phyloP scores from a whole-genome alignment of 495 filamentous ascomycete genomes.

The Lineolata rhizophorae region DNA sequence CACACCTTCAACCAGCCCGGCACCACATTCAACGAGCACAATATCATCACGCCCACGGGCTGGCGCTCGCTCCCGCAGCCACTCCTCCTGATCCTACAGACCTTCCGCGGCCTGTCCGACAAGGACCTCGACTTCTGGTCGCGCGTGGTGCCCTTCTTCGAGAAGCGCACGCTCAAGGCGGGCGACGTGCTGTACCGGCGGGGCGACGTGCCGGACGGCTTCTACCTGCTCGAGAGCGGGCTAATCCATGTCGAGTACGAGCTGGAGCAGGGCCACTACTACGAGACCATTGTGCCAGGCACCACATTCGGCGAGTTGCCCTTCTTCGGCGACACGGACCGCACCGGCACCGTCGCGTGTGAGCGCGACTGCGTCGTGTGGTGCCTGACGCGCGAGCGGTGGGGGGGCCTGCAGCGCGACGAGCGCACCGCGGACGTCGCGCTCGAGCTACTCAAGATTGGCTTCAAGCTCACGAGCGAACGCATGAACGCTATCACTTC shows the following conservation, averaged over 20 bases:
- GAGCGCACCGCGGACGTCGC: slow-evolving; percentile 61
- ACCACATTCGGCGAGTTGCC: slow-evolving; percentile 91
- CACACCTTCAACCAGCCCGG: too few species aligned
- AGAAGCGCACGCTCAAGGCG: slow-evolving; percentile 35
- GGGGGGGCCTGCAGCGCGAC: slow-evolving; percentile 43
- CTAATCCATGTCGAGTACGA: slow-evolving; percentile 80
- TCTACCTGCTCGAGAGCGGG: slow-evolving; percentile 81
- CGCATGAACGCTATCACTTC: slow-evolving; percentile 77
- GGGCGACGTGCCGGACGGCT: slow-evolving; percentile 32
- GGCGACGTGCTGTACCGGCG: slow-evolving; percentile 53
- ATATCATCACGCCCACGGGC: slow-evolving; percentile 26
- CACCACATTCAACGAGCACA: slow-evolving; percentile 16
- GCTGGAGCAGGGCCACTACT: slow-evolving; percentile 68
- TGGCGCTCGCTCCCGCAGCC: slow-evolving; percentile 81
- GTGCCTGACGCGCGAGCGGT: slow-evolving; percentile 47
- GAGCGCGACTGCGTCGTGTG: slow-evolving; percentile 69
- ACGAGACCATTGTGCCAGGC: slow-evolving; percentile 80
- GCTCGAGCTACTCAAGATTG: slow-evolving; percentile 61
- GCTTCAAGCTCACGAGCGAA: slow-evolving; percentile 72
- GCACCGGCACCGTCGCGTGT: slow-evolving; percentile 67
- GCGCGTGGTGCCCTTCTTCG: slow-evolving; percentile 48
- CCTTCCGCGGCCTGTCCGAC: slow-evolving; percentile 64
- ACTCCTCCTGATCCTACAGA: slow-evolving; percentile 73
- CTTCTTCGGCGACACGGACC: slow-evolving; percentile 74
- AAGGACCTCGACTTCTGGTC: slow-evolving; percentile 94